Conservation (phyloP, 2,329 filamentous ascomycete genomes). For the Fusarium sp. region DNA sequence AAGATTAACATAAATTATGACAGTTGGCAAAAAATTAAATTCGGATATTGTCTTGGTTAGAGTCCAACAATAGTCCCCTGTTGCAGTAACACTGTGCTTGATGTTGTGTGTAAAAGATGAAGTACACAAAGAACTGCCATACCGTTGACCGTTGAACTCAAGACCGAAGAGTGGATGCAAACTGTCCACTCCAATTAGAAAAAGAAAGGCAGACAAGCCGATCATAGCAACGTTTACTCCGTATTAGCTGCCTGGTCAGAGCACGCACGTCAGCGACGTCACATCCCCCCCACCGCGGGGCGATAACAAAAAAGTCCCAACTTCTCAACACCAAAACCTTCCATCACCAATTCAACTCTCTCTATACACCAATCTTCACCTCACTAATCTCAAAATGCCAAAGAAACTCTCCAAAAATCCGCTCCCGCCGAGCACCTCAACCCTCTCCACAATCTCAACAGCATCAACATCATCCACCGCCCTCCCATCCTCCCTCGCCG, state of each 20-base stretch:
- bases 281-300: slow-evolving; percentile 22
- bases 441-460: slow-evolving; percentile 43
- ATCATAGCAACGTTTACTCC: not conserved
- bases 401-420: slow-evolving; percentile 48
- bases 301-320: slow-evolving; percentile 17
- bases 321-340: slow-evolving; percentile 14
- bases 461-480: slow-evolving; percentile 46
- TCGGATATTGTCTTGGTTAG: too few species aligned
- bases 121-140: not conserved
- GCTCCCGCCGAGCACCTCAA: slow-evolving; percentile 35
- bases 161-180: not conserved
- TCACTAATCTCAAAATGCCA: slow-evolving; percentile 39
- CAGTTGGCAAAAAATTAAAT: too few species aligned
- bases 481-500: slow-evolving; percentile 57
- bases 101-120: not conserved
- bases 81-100: not conserved
- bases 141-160: not conserved
- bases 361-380: not conserved
- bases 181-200: not conserved
- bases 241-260: not conserved
- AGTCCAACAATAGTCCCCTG: not conserved
- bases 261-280: slow-evolving; percentile 10
- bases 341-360: not conserved
- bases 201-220: not conserved
- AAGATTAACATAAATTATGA: too few species aligned